A percentile compares a stretch with the other conserved stretches of the same genome.
Evolutionary conservation across 352 stramenopile genomes (phyloP).

Genomic region (Globisporangium uncinulatum): DNA sequence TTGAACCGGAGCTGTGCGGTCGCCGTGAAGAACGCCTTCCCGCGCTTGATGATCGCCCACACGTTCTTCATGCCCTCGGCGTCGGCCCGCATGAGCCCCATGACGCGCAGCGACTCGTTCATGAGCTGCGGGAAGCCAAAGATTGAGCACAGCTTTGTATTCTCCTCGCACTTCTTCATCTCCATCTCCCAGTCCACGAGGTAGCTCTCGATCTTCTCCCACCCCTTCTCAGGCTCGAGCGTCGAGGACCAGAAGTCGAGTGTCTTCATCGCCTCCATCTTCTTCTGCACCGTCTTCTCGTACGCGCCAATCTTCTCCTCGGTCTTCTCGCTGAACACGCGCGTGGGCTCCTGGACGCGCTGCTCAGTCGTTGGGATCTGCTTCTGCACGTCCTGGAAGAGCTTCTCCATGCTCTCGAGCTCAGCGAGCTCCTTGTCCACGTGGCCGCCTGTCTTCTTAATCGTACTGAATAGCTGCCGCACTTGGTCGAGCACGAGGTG

Average conservation of each 20-base stretch:
- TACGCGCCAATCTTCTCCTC: constrained; percentile 93
- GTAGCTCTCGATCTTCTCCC: constrained; percentile 84
- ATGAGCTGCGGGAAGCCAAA: constrained; percentile 95
- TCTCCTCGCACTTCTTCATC: constrained; percentile 89
- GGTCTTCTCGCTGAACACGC: constrained; percentile 89
- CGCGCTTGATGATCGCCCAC: constrained; percentile 75
- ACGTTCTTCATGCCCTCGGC: constrained; percentile 74
- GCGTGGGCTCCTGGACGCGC: constrained; percentile 66
- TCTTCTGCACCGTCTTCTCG: constrained; percentile 84
- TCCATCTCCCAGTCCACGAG: constrained; percentile 85
- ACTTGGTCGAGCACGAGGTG: constrained; percentile 73
- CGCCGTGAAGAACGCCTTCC: constrained; percentile 61
- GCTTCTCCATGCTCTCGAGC: constrained; percentile 81
- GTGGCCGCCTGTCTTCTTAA: constrained; percentile 74
- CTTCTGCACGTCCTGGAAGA: constrained; percentile 74
- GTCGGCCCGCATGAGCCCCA: constrained; percentile 83
- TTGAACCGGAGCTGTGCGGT: constrained; percentile 87
- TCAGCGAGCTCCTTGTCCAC: constrained; percentile 82
- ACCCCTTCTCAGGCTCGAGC: constrained; percentile 67
- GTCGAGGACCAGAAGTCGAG: constrained; percentile 83
- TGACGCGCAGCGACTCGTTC: constrained; percentile 83
- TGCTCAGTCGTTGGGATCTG: constrained; percentile 76
- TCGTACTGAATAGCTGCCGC: constrained; percentile 65
- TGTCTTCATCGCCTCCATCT: constrained; percentile 74
- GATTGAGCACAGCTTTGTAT: constrained; percentile 87